phyloP scores from a whole-genome alignment of 257 asterid genomes.

The Datura wrightii region DNA sequence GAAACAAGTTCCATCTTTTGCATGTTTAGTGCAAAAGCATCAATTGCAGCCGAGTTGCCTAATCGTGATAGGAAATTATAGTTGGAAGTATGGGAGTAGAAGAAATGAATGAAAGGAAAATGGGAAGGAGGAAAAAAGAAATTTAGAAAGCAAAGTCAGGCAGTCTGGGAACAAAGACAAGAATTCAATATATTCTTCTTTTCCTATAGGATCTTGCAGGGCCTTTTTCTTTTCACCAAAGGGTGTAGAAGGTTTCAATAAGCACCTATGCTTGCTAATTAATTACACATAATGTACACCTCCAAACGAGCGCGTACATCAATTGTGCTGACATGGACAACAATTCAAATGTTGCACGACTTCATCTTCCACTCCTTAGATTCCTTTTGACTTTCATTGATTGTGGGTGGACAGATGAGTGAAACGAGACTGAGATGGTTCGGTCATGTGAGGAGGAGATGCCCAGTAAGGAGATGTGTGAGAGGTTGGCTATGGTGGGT shows the following conservation, averaged over 20 bases:
- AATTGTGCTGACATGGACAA: neutral
- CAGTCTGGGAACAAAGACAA: neutral
- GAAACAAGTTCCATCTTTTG: neutral
- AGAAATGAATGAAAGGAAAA: neutral
- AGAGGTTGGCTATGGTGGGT: too few species aligned
- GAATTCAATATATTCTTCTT: neutral
- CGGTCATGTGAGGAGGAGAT: too few species aligned
- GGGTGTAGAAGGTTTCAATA: neutral
- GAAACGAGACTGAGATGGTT: too few species aligned
- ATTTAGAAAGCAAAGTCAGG: neutral
- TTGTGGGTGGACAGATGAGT: neutral
- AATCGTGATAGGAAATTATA: neutral
- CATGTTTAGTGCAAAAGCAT: neutral
- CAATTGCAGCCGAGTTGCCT: neutral
- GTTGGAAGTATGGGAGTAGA: conserved; percentile 8
- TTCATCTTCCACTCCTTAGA: neutral
- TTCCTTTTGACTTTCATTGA: neutral
- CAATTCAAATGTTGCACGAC: neutral
- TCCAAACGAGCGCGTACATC: neutral
- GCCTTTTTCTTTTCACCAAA: neutral
- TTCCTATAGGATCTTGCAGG: neutral
- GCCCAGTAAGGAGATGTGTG: too few species aligned
- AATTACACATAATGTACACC: neutral
- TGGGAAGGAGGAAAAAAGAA: neutral
- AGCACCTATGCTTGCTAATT: neutral